Conservation (phyloP, 345 rosid species). For the Bruguiera parviflora region DNA sequence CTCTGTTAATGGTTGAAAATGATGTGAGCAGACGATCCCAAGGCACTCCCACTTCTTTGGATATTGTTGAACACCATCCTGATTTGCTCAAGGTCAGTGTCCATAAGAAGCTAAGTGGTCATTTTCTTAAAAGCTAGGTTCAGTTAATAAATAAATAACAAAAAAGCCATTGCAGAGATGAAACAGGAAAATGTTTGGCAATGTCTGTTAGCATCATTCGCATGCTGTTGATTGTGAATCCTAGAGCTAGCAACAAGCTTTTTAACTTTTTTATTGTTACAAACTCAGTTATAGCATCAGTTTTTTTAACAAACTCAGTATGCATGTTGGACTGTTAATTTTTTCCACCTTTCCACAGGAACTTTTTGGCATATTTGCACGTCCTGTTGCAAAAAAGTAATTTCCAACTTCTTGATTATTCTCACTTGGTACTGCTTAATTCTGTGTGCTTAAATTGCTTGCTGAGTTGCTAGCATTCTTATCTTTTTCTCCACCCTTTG, state of each 20-base stretch:
- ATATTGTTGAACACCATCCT: conserved; percentile 32
- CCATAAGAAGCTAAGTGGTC: not conserved
- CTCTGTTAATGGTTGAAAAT: conserved; percentile 28
- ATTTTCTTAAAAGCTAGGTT: not conserved
- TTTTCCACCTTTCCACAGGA: not conserved
- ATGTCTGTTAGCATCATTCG: not conserved
- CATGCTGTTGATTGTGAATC: not conserved
- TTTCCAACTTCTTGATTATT: not conserved
- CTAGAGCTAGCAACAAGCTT: not conserved
- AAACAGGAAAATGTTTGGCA: not conserved
- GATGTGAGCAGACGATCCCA: conserved; percentile 17
- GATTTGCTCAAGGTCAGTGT: conserved; percentile 53
- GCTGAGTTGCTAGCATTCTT: conserved; percentile 21
- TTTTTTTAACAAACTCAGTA: not conserved
- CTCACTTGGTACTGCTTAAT: not conserved
- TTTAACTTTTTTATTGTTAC: not conserved
- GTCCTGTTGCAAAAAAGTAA: too few species aligned
- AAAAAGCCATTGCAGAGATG: not conserved
- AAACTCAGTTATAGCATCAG: not conserved
- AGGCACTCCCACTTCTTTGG: conserved; percentile 27
- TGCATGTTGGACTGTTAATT: not conserved
- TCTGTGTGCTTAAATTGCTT: conserved; percentile 7
- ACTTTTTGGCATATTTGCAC: not conserved
- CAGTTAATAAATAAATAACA: not conserved
- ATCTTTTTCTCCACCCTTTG: conserved; percentile 2